Percentiles rank a stretch among this genome's conserved stretches.
phyloP scores from a whole-genome alignment of 1,284 basidiomycete genomes.

The Leccinum fuscescens region DNA sequence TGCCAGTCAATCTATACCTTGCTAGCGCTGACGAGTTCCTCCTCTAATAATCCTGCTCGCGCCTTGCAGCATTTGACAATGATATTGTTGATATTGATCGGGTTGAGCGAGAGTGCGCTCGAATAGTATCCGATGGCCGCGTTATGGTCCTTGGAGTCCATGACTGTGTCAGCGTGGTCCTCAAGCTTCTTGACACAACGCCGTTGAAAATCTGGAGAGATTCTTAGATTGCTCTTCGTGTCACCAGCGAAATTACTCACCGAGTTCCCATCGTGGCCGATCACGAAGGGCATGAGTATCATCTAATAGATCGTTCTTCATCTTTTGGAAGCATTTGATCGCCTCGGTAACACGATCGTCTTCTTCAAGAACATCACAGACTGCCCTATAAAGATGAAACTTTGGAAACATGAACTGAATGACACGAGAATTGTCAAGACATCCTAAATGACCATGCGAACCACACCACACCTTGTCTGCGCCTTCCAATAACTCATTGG shows the following conservation, averaged over 20 bases:
- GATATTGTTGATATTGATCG: background rate
- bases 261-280: background rate
- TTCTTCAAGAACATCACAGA: background rate
- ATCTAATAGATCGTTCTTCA: background rate
- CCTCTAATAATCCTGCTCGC: background rate
- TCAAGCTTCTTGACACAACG: no score
- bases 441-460: background rate
- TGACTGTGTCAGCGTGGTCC: no score
- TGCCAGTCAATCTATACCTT: background rate
- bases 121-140: no score
- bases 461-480: background rate
- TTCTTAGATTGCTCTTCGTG: no score
- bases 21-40: background rate
- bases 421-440: background rate
- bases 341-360: background rate
- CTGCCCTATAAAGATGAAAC: background rate
- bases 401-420: background rate
- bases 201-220: no score
- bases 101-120: no score
- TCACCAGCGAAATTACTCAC: background rate
- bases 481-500: background rate
- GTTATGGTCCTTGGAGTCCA: no score
- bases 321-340: background rate
- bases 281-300: background rate
- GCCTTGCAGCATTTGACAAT: background rate